A percentile compares a stretch with the other conserved stretches of the same genome.
Conservation (phyloP, 2,329 filamentous ascomycete species). For the Paraconiothyrium sp. region DNA sequence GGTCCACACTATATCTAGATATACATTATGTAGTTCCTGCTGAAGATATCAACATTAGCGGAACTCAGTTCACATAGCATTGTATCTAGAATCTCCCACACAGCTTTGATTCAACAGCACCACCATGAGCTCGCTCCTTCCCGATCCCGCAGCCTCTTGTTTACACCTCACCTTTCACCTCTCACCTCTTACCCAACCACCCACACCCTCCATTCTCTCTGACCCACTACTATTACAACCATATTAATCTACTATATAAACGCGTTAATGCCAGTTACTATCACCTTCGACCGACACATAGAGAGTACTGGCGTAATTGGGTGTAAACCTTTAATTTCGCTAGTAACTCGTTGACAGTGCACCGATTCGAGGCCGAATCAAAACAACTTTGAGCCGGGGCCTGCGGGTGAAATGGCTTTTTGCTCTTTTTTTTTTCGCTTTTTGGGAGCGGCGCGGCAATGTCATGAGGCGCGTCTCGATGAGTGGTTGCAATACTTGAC, state of each 20-base stretch:
- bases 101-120: not conserved
- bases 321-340: too few species aligned
- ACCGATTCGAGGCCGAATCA: not conserved
- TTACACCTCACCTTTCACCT: too few species aligned
- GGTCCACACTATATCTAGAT: too few species aligned
- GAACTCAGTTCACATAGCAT: too few species aligned
- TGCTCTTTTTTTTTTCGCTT: not conserved
- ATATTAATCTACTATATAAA: not conserved
- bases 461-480: too few species aligned
- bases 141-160: not conserved
- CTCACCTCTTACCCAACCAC: not conserved
- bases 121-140: not conserved
- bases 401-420: not conserved
- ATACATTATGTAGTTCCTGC: too few species aligned
- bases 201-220: not conserved
- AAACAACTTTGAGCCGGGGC: not conserved
- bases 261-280: not conserved
- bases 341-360: not conserved
- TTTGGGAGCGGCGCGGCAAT: too few species aligned
- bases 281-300: not conserved
- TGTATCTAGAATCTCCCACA: too few species aligned
- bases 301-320: not conserved
- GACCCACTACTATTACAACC: not conserved
- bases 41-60: too few species aligned
- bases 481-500: too few species aligned